phyloP scores from a whole-genome alignment of 768 basidiomycete species.

The Rhizopogon vulgaris region DNA sequence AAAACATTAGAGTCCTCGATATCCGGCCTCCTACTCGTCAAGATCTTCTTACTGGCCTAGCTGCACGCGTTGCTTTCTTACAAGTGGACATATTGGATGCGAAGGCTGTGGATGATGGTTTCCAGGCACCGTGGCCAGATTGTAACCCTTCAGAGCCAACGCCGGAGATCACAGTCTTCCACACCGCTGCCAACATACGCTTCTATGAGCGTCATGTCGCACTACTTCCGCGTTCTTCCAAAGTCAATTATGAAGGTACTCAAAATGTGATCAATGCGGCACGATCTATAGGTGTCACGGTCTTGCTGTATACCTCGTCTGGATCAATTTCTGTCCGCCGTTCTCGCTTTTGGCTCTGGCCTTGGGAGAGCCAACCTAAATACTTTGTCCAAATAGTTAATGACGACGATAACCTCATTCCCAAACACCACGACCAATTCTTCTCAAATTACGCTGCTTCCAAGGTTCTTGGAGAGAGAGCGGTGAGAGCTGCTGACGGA shows the following conservation, averaged over 20 bases:
- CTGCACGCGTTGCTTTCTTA: constrained; percentile 48
- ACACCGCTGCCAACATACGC: constrained; percentile 73
- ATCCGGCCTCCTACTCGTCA: constrained; percentile 52
- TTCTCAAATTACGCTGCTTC: constrained; percentile 77
- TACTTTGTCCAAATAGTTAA: constrained; percentile 57
- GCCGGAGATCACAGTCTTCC: constrained; percentile 55
- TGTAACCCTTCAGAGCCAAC: constrained; percentile 14
- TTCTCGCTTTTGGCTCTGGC: constrained; percentile 63
- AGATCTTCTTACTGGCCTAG: constrained; percentile 49
- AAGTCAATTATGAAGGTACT: constrained; percentile 64
- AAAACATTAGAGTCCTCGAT: constrained; percentile 60
- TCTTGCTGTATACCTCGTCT: constrained; percentile 69
- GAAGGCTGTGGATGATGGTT: constrained; percentile 50
- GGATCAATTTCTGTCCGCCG: constrained; percentile 56
- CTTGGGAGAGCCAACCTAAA: constrained; percentile 60
- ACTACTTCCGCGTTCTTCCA: constrained; percentile 48
- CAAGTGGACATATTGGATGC: constrained; percentile 53
- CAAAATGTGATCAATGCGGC: constrained; percentile 60
- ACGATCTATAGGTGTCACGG: constrained; percentile 45
- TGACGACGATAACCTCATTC: constrained; percentile 50
- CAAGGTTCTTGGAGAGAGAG: constrained; percentile 51
- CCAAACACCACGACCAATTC: constrained; percentile 52
- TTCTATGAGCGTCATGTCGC: constrained; percentile 60
- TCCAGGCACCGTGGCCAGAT: constrained; percentile 56
- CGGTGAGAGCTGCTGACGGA: constrained; percentile 38